Evolutionary conservation across 2,329 filamentous ascomycete genomes (phyloP).

Genomic region (Thelonectria blattea): DNA sequence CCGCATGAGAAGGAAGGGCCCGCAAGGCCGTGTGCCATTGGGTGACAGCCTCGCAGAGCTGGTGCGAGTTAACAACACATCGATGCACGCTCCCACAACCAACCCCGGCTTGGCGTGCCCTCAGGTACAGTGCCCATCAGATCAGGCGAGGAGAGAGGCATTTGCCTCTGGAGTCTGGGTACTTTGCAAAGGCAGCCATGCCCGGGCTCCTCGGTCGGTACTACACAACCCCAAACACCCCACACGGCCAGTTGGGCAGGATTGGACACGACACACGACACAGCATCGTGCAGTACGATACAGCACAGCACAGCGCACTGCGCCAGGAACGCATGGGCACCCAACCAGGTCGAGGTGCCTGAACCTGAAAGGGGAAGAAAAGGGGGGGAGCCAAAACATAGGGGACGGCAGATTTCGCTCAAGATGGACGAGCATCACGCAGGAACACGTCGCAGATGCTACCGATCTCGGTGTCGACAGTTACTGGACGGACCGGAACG

Average conservation of each 20-base stretch:
- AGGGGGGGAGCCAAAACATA: conserved; percentile 1
- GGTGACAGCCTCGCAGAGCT: conserved; percentile 6
- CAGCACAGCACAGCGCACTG: conserved; percentile 12
- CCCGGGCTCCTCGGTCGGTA: not conserved
- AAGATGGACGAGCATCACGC: conserved; percentile 3
- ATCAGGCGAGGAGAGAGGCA: not conserved
- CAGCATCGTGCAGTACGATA: conserved; percentile 5
- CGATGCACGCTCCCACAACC: conserved; percentile 13
- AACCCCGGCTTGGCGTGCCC: not conserved
- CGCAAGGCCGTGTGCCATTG: conserved; percentile 12
- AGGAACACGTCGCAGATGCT: conserved; percentile 5
- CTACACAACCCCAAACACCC: not conserved
- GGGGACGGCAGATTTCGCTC: not conserved
- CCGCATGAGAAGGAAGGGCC: not conserved
- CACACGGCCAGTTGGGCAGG: conserved; percentile 6
- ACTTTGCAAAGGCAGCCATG: not conserved
- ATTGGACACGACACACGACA: conserved; percentile 16
- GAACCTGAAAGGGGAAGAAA: conserved; percentile 1
- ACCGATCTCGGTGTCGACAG: conserved; percentile 4
- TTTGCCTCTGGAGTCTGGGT: conserved; percentile 2
- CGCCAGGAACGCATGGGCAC: conserved; percentile 20
- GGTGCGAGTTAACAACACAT: conserved; percentile 23
- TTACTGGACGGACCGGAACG: conserved; percentile 5
- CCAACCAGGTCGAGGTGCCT: conserved; percentile 10
- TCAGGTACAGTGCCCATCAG: conserved; percentile 3